A percentile compares a stretch with the other conserved stretches of the same genome.
These are phyloP conservation scores for Cyberlindnera euphorbiae DNA, from an alignment of 805 yeast genomes.

Conservation along the genomic window DNA sequence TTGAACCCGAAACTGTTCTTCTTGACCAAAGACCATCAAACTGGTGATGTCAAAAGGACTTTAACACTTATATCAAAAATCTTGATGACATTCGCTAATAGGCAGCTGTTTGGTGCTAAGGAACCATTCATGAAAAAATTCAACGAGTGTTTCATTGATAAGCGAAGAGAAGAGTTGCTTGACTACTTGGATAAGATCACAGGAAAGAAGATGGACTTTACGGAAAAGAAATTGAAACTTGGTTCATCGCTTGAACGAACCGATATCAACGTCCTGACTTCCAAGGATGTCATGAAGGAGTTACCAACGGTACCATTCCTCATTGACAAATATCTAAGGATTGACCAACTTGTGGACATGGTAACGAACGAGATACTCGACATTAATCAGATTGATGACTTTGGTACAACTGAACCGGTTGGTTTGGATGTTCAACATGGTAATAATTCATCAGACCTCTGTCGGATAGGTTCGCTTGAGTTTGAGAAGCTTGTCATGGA, in stretches of 20 bases:
- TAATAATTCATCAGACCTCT: conserved; percentile 14
- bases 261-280: conserved; percentile 45
- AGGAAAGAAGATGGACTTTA: conserved; percentile 61
- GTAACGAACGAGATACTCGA: conserved; percentile 26
- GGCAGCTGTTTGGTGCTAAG: conserved; percentile 71
- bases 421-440: conserved; percentile 4
- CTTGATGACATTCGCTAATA: conserved; percentile 71
- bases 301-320: conserved; percentile 65
- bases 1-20: conserved; percentile 84
- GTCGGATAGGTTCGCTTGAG: conserved; percentile 29
- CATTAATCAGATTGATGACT: conserved; percentile 18
- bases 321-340: conserved; percentile 59
- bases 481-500: conserved; percentile 28
- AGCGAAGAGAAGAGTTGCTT: conserved; percentile 52
- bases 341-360: conserved; percentile 52
- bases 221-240: conserved; percentile 50
- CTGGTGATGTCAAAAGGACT: conserved; percentile 69
- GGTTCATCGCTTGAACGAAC: conserved; percentile 54
- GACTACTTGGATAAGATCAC: conserved; percentile 72
- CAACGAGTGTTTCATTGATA: conserved; percentile 57
- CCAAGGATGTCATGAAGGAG: conserved; percentile 49
- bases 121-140: conserved; percentile 74
- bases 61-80: conserved; percentile 78
- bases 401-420: no score
- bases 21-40: conserved; percentile 64